These are phyloP conservation scores for Colletotrichum truncatum DNA, from an alignment of 2,329 filamentous ascomycete species.

Conservation along the genomic window DNA sequence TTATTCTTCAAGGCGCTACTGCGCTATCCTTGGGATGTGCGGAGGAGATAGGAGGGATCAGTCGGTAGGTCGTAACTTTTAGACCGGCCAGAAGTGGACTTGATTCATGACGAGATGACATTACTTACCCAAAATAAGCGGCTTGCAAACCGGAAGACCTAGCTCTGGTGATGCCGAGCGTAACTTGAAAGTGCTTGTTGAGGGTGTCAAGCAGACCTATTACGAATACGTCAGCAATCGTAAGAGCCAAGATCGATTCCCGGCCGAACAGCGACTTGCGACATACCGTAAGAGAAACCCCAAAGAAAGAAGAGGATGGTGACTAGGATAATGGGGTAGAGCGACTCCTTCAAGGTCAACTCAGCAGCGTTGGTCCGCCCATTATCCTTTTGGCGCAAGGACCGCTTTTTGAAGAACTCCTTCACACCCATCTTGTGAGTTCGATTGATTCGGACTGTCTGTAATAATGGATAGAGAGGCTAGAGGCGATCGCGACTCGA, in stretches of 20 bases:
- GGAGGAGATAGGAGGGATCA: background rate
- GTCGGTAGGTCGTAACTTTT: background rate
- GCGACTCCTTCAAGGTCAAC: slow-evolving; percentile 72
- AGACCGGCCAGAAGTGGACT: background rate
- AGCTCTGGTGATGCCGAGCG: slow-evolving; percentile 52
- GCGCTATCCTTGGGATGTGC: background rate
- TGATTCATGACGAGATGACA: background rate
- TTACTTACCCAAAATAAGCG: slow-evolving; percentile 43
- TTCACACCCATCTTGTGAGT: slow-evolving; percentile 50
- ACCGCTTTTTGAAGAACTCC: slow-evolving; percentile 53
- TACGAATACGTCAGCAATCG: background rate
- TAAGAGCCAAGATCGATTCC: background rate
- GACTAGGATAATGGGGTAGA: slow-evolving; percentile 73
- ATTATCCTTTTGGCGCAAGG: slow-evolving; percentile 53
- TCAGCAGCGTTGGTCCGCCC: slow-evolving; percentile 56
- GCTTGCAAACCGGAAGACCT: slow-evolving; percentile 53
- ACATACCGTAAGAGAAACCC: slow-evolving; percentile 31
- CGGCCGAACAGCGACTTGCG: slow-evolving; percentile 25
- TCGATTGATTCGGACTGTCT: background rate
- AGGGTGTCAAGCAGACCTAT: slow-evolving; percentile 38
- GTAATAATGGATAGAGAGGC: background rate
- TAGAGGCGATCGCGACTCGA: background rate
- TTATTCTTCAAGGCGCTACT: background rate
- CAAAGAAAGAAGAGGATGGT: slow-evolving; percentile 41
- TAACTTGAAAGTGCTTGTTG: slow-evolving; percentile 60